Evolutionary conservation across 768 basidiomycete genomes (phyloP).

Genomic region (Tricholoma terreum): DNA sequence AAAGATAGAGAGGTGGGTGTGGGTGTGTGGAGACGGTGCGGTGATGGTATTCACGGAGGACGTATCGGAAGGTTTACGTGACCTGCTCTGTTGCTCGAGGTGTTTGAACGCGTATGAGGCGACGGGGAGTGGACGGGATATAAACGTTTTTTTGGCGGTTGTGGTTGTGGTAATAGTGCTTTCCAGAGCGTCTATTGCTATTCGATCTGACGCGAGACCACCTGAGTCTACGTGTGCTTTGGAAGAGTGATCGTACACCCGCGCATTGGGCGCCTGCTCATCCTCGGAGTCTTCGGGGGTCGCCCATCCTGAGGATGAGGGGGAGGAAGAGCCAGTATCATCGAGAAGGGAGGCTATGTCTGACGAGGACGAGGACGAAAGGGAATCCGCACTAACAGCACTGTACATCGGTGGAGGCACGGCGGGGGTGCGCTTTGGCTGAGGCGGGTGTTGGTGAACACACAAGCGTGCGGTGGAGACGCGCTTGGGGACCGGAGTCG

Average conservation of each 20-base stretch:
- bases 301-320: conserved; percentile 43
- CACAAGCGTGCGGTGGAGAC: conserved; percentile 45
- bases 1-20: conserved; percentile 15
- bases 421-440: conserved; percentile 13
- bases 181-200: conserved; percentile 15
- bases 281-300: conserved; percentile 50
- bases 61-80: conserved; percentile 48
- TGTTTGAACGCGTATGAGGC: conserved; percentile 44
- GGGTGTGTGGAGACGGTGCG: conserved; percentile 27
- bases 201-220: conserved; percentile 21
- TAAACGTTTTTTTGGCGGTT: conserved; percentile 39
- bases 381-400: conserved; percentile 39
- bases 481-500: conserved; percentile 32
- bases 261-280: conserved; percentile 24
- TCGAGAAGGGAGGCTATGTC: conserved; percentile 65
- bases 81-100: conserved; percentile 26
- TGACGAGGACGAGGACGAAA: conserved; percentile 43
- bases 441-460: conserved; percentile 18
- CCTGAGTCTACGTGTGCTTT: conserved; percentile 22
- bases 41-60: conserved; percentile 50
- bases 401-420: conserved; percentile 39
- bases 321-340: conserved; percentile 59
- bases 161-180: conserved; percentile 13
- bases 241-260: conserved; percentile 20
- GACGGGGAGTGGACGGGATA: conserved; percentile 28